Conservation (phyloP, 768 basidiomycete species). For the Sarcodon sp. region DNA sequence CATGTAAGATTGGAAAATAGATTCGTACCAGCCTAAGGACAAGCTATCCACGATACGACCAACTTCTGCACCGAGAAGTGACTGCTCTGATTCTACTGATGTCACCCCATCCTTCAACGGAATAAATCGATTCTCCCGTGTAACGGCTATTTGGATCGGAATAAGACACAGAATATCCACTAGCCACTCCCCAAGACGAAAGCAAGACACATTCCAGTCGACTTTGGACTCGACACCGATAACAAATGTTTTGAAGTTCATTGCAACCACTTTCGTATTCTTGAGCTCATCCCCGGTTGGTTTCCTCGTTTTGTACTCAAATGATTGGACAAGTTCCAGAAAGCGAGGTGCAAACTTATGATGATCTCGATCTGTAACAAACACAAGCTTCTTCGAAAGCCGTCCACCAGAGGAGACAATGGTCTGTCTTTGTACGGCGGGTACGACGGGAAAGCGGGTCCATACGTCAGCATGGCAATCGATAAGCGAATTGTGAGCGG, state of each 20-base stretch:
- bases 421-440: slow-evolving; percentile 37
- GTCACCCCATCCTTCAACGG: slow-evolving; percentile 46
- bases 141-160: slow-evolving; percentile 50
- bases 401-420: slow-evolving; percentile 19
- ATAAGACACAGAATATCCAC: slow-evolving; percentile 49
- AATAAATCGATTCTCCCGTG: slow-evolving; percentile 45
- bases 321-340: slow-evolving; percentile 26
- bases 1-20: slow-evolving; percentile 50
- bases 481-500: slow-evolving; percentile 36
- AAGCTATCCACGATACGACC: slow-evolving; percentile 40
- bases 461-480: slow-evolving; percentile 45
- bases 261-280: slow-evolving; percentile 20
- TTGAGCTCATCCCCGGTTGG: slow-evolving; percentile 33
- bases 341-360: slow-evolving; percentile 29
- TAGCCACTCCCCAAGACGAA: slow-evolving; percentile 46
- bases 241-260: slow-evolving; percentile 16
- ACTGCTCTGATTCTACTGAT: slow-evolving; percentile 34
- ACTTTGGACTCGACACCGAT: slow-evolving; percentile 3
- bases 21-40: slow-evolving; percentile 55
- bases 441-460: slow-evolving; percentile 46
- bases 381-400: slow-evolving; percentile 22
- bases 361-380: slow-evolving; percentile 27
- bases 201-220: slow-evolving; percentile 17
- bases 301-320: slow-evolving; percentile 38
- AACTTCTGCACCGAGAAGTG: slow-evolving; percentile 46